Conservation (phyloP, 192 early-diverging fungal genomes). For the Umbelopsis vinacea region DNA sequence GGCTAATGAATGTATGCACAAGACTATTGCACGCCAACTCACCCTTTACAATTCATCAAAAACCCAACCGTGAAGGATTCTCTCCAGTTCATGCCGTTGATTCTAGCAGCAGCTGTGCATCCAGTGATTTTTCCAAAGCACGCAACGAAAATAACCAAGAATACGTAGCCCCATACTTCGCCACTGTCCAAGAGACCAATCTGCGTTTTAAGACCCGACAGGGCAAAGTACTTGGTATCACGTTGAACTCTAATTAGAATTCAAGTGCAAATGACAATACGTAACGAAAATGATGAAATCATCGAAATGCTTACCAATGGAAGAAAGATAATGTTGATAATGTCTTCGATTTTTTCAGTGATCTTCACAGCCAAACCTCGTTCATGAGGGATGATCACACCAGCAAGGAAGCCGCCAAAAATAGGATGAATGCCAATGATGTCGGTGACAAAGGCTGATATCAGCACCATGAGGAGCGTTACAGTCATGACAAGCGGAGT, state of each 20-base stretch:
- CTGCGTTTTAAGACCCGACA: slow-evolving; percentile 91
- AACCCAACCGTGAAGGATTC: slow-evolving; percentile 87
- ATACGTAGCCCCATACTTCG: slow-evolving; percentile 73
- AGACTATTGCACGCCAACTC: no score
- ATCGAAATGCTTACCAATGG: slow-evolving; percentile 73
- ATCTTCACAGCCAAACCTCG: slow-evolving; percentile 85
- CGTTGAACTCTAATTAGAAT: slow-evolving; percentile 7
- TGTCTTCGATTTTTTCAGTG: slow-evolving; percentile 92
- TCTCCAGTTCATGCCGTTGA: slow-evolving; percentile 75
- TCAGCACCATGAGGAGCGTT: slow-evolving; percentile 71
- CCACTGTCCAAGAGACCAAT: slow-evolving; percentile 75
- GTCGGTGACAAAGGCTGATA: slow-evolving; percentile 82
- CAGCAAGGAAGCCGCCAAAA: slow-evolving; percentile 91
- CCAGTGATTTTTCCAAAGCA: slow-evolving; percentile 89
- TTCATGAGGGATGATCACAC: slow-evolving; percentile 88
- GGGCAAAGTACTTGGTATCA: slow-evolving; percentile 76
- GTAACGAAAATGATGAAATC: background rate
- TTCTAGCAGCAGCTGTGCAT: slow-evolving; percentile 67
- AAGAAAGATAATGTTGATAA: slow-evolving; percentile 83
- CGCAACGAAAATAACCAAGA: slow-evolving; percentile 78
- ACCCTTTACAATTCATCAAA: slow-evolving; percentile 95
- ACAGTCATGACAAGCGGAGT: slow-evolving; percentile 68
- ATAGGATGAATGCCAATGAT: slow-evolving; percentile 91
- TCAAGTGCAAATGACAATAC: background rate
- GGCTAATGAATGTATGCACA: no score